A percentile compares a stretch with the other conserved stretches of the same genome.
Conservation (phyloP, 2,329 filamentous ascomycete species). For the Sporothrix sp. region DNA sequence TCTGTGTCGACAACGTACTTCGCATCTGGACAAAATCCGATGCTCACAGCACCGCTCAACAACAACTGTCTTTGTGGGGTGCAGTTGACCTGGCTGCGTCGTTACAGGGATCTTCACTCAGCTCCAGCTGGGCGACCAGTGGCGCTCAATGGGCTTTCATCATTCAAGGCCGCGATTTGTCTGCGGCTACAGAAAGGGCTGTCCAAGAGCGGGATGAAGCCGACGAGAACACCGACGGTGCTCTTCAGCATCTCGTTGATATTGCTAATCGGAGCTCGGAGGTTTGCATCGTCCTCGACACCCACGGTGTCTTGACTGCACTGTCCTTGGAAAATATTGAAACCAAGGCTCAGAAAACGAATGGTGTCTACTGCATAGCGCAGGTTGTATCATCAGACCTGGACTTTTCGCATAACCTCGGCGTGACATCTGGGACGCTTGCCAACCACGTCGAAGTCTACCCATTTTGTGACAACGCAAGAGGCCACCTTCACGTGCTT, state of each 20-base stretch:
- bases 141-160: constrained; percentile 61
- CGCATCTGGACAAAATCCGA: constrained; percentile 78
- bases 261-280: constrained; percentile 79
- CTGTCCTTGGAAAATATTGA: constrained; percentile 88
- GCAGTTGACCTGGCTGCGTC: constrained; percentile 66
- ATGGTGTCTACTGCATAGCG: constrained; percentile 75
- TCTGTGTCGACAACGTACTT: constrained; percentile 70
- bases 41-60: constrained; percentile 46
- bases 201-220: constrained; percentile 51
- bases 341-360: constrained; percentile 53
- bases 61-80: constrained; percentile 70
- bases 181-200: constrained; percentile 64
- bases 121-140: constrained; percentile 13
- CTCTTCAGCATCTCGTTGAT: constrained; percentile 74
- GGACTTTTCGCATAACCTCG: constrained; percentile 29
- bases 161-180: constrained; percentile 72
- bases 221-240: constrained; percentile 54
- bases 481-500: constrained; percentile 60
- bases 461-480: constrained; percentile 57
- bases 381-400: constrained; percentile 56
- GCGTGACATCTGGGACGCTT: constrained; percentile 7
- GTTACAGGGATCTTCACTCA: constrained; percentile 40
- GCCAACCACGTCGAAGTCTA: constrained; percentile 55
- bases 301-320: constrained; percentile 75
- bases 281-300: constrained; percentile 76